Base-by-base conservation (phyloP, 257 asterid species). In the Salvia hispanica region DNA sequence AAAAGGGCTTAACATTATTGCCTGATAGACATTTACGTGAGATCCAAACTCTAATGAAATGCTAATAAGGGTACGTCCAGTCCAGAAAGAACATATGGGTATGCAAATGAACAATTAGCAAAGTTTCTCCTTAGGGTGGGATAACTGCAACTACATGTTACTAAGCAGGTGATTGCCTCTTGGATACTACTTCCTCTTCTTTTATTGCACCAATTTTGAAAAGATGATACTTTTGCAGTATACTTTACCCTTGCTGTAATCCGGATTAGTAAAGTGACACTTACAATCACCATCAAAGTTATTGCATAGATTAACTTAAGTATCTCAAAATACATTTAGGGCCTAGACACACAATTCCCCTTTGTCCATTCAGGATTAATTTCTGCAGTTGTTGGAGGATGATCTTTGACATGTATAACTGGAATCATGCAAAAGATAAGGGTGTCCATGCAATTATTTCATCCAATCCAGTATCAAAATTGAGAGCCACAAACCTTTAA, bases 401-500 rank as follows among this genome's bases (percentile, higher is more conserved):
- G 57, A 9, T 47, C 9, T 55, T 66, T 36, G 34, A 34, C 47
- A 64, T 11, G 36, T 31, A 28, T 40, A 40, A 40, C 45, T 33
- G 2, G 31, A 39, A 31, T 37, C 58, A 54, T 39, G 59, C 43
- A 12, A 57, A 53, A 77, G 42, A 50, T 10, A 33, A 59, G 62
- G 58, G 58, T 6, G 57, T n/a, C 46, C 40, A 43, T 39, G 68
- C 18, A 69, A 16, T 21, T 16, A 50, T 44, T 44, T 68, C 55
- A 64, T 66, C 62, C 57, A 58, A 39, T 25, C 39, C 45, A 34
- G 33, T 12, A 47, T 51, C 45, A 31, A 67, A 58, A 18, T 31
- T 21, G 64, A 58, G 63, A 56, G 63, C 14, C 46, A 59, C 85
- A 65, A 48, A 92, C 98, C 97, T 90, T 92, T 64, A 92, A 74